Conservation (phyloP, 495 filamentous ascomycete genomes). For the Cladorrhinum samala region DNA sequence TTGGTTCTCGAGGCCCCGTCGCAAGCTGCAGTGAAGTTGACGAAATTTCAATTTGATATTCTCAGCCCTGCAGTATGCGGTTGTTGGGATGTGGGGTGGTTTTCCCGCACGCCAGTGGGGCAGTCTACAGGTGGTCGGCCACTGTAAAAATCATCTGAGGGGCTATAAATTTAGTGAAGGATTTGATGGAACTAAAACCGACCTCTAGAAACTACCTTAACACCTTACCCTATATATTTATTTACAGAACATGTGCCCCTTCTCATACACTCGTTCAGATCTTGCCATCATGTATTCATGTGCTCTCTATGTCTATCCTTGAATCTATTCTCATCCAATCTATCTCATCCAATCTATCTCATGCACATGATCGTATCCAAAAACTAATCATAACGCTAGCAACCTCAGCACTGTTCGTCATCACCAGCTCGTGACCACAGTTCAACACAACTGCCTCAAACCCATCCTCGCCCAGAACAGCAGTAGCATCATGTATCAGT, state of each 20-base stretch:
- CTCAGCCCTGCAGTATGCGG: conserved; percentile 17
- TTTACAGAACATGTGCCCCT: no score
- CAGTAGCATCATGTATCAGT: conserved; percentile 40
- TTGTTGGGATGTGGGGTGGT: no score
- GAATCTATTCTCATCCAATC: conserved; percentile 1
- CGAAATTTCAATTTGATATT: conserved; percentile 4
- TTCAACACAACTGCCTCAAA: conserved; percentile 43
- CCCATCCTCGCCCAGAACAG: conserved; percentile 36
- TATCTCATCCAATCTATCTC: neutral
- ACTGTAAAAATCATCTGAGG: no score
- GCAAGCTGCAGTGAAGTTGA: no score
- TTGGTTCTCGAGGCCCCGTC: no score
- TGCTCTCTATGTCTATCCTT: neutral
- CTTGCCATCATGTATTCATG: no score
- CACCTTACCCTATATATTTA: no score
- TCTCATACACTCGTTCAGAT: no score
- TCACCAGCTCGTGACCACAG: conserved; percentile 47
- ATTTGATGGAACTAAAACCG: no score
- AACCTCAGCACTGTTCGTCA: conserved; percentile 35
- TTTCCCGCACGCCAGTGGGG: no score
- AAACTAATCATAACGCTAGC: conserved; percentile 34
- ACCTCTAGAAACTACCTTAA: no score
- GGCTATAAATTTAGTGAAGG: no score
- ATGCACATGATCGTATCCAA: conserved; percentile 22
- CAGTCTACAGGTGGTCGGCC: conserved; percentile 1